Conservation (phyloP, 805 yeast genomes). For the Candida sanyiensis region DNA sequence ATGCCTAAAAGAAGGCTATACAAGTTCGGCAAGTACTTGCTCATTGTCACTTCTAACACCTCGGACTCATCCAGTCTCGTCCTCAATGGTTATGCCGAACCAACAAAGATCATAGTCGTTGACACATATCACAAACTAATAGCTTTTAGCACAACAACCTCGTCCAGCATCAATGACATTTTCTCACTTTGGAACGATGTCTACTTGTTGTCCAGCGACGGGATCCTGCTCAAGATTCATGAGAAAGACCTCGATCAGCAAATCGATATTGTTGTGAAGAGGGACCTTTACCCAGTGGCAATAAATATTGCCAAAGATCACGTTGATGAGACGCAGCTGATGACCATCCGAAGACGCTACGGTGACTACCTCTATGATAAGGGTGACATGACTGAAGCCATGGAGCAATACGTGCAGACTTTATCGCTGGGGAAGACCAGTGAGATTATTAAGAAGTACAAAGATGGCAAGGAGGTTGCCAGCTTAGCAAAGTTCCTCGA, state of each 20-base stretch:
- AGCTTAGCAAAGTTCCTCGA: constrained; percentile 60
- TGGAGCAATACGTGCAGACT: constrained; percentile 64
- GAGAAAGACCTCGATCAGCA: constrained; percentile 67
- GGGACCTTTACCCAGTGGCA: constrained; percentile 71
- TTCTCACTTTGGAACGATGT: constrained; percentile 53
- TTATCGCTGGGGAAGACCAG: constrained; percentile 56
- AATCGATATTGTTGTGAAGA: constrained; percentile 58
- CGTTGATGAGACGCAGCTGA: constrained; percentile 27
- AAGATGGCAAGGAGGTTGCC: constrained; percentile 67
- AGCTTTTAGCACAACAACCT: constrained; percentile 62
- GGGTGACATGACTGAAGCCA: constrained; percentile 62
- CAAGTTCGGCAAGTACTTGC: constrained; percentile 48
- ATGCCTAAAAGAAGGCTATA: constrained; percentile 48
- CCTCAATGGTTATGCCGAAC: constrained; percentile 29
- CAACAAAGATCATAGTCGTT: constrained; percentile 57
- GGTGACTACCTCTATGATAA: constrained; percentile 70
- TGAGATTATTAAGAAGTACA: constrained; percentile 71
- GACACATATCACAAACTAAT: constrained; percentile 68
- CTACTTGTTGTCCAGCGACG: constrained; percentile 66
- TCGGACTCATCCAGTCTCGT: constrained; percentile 29
- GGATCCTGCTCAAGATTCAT: constrained; percentile 59
- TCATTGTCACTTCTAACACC: constrained; percentile 50
- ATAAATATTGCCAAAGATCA: constrained; percentile 50
- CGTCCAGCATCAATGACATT: constrained; percentile 55
- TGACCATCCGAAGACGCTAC: constrained; percentile 46